Evolutionary conservation across 208 protist species (phyloP).

Genomic region (Leishmania gerbilli): DNA sequence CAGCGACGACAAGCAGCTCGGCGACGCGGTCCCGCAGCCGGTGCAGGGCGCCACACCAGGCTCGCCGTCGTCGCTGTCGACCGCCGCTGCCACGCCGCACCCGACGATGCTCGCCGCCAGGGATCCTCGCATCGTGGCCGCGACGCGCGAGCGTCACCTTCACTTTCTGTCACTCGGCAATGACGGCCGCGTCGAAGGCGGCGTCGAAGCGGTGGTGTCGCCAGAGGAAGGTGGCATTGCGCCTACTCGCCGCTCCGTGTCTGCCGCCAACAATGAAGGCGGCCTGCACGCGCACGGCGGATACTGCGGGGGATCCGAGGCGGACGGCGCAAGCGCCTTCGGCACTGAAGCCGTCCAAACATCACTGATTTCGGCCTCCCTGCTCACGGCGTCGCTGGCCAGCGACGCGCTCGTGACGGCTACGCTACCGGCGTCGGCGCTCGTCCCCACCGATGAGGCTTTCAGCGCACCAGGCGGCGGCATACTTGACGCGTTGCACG

Average conservation of each 20-base stretch:
- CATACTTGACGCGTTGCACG: neutral
- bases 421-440: neutral
- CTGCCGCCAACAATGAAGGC: neutral
- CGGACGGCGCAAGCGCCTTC: neutral
- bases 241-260: constrained; percentile 3
- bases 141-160: constrained; percentile 55
- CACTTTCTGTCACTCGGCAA: constrained; percentile 57
- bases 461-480: neutral
- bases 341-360: neutral
- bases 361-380: constrained; percentile 16
- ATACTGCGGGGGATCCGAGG: neutral
- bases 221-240: constrained; percentile 62
- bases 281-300: constrained; percentile 7
- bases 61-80: neutral
- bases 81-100: neutral
- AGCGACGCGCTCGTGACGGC: constrained; percentile 10
- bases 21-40: neutral
- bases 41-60: neutral
- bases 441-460: neutral
- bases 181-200: constrained; percentile 64
- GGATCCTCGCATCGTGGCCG: constrained; percentile 17
- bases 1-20: constrained; percentile 7
- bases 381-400: constrained; percentile 16
- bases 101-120: constrained; percentile 14
- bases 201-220: constrained; percentile 49